Evolutionary conservation across 2,329 filamentous ascomycete species (phyloP).

Genomic region (Fusarium zealandicum): DNA sequence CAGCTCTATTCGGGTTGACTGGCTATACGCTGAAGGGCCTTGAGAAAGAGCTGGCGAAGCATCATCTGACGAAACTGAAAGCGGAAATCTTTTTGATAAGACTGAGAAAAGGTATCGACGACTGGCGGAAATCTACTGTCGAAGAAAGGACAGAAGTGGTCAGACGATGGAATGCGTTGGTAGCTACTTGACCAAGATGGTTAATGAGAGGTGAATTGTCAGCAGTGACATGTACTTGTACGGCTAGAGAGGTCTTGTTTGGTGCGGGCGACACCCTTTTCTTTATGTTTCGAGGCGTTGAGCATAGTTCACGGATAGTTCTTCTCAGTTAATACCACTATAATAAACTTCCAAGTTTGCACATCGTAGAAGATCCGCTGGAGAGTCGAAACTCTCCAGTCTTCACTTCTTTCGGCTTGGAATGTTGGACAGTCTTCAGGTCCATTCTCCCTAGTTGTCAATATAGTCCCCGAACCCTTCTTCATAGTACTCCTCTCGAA

Average conservation of each 20-base stretch:
- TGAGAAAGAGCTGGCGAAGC: constrained; percentile 55
- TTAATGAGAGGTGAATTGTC: neutral
- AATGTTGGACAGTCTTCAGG: too few relatives aligned
- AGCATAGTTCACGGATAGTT: too few relatives aligned
- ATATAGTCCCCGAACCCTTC: constrained; percentile 26
- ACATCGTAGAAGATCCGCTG: too few relatives aligned
- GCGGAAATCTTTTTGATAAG: constrained; percentile 46
- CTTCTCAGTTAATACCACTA: too few relatives aligned
- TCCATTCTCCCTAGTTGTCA: neutral
- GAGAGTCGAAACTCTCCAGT: too few relatives aligned
- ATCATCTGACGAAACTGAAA: constrained; percentile 43
- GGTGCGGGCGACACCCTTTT: too few relatives aligned
- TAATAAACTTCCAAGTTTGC: too few relatives aligned
- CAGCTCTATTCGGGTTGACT: constrained; percentile 52
- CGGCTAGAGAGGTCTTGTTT: neutral
- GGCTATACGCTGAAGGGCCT: constrained; percentile 63
- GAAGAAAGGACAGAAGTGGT: constrained; percentile 13
- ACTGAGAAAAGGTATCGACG: constrained; percentile 42
- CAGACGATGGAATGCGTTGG: constrained; percentile 22
- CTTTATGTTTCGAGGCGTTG: too few relatives aligned
- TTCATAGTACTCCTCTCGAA: constrained; percentile 33
- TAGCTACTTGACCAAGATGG: neutral
- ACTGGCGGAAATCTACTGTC: constrained; percentile 34
- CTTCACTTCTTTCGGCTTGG: too few relatives aligned
- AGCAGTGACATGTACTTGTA: neutral